Evolutionary conservation across 2,329 filamentous ascomycete species (phyloP).

Genomic region (Colletotrichum simmondsii): DNA sequence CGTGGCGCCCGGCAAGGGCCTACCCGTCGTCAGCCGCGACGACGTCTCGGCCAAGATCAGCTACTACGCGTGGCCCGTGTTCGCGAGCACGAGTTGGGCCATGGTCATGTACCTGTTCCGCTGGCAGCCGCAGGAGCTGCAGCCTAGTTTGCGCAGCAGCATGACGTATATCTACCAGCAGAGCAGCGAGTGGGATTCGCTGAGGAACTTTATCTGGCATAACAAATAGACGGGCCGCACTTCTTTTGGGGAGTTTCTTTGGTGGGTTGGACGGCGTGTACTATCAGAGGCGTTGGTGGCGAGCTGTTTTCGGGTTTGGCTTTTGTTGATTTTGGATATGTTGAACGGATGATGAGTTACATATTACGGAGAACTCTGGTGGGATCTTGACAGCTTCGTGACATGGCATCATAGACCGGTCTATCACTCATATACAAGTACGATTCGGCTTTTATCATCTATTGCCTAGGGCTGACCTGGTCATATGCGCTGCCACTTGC

Average conservation of each 20-base stretch:
- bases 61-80: constrained; percentile 88
- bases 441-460: background rate
- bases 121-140: constrained; percentile 90
- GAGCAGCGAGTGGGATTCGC: constrained; percentile 88
- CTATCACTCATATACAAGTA: constrained; percentile 8
- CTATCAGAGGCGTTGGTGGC: constrained; percentile 18
- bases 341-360: background rate
- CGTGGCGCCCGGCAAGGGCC: constrained; percentile 70
- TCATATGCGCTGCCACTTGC: background rate
- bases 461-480: background rate
- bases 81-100: constrained; percentile 92
- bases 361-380: background rate
- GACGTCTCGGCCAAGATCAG: constrained; percentile 59
- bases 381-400: constrained; percentile 13
- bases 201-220: constrained; percentile 86
- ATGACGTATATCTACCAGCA: constrained; percentile 98
- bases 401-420: constrained; percentile 38
- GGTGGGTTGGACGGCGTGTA: constrained; percentile 5
- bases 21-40: constrained; percentile 63
- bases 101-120: constrained; percentile 95
- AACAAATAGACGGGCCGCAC: constrained; percentile 66
- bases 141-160: constrained; percentile 90
- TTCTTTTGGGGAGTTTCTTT: background rate
- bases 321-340: background rate
- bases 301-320: background rate